These are phyloP conservation scores for Tarenaya hassleriana DNA, from an alignment of 345 rosid genomes.

Conservation along the genomic window DNA sequence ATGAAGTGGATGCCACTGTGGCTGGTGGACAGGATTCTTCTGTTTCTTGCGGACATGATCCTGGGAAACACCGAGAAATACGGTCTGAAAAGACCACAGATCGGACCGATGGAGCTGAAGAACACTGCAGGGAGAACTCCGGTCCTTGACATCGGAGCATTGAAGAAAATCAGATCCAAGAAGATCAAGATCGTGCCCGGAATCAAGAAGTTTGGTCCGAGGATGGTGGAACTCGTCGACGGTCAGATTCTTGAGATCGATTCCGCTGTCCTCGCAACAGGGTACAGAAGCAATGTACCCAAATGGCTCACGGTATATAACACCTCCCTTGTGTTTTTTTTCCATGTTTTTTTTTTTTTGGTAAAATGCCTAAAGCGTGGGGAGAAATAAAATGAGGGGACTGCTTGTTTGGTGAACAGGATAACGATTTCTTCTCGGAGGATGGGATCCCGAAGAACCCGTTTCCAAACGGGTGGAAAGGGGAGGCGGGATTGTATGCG, in stretches of 20 bases:
- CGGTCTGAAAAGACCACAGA: conserved; percentile 53
- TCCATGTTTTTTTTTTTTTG: too few relatives aligned
- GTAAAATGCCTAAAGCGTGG: too few relatives aligned
- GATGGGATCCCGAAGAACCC: conserved; percentile 57
- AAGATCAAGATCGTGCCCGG: conserved; percentile 61
- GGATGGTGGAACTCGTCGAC: conserved; percentile 58
- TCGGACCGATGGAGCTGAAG: conserved; percentile 64
- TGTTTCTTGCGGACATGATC: conserved; percentile 42
- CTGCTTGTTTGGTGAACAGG: conserved; percentile 33
- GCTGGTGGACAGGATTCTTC: conserved; percentile 58
- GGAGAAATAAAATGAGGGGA: conserved; percentile 21
- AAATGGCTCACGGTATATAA: conserved; percentile 71
- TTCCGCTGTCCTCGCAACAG: conserved; percentile 71
- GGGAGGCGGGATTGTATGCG: conserved; percentile 61
- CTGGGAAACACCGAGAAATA: conserved; percentile 49
- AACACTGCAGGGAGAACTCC: conserved; percentile 65
- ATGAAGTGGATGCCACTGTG: conserved; percentile 63
- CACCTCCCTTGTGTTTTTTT: too few relatives aligned
- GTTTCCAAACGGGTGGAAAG: conserved; percentile 83
- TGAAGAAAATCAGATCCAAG: conserved; percentile 54
- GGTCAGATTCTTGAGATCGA: conserved; percentile 49
- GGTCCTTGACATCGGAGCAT: conserved; percentile 61
- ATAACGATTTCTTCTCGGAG: conserved; percentile 54
- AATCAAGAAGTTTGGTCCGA: conserved; percentile 42
- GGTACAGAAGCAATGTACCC: conserved; percentile 84